phyloP scores from a whole-genome alignment of 768 basidiomycete species.

The Boletus insuetus region DNA sequence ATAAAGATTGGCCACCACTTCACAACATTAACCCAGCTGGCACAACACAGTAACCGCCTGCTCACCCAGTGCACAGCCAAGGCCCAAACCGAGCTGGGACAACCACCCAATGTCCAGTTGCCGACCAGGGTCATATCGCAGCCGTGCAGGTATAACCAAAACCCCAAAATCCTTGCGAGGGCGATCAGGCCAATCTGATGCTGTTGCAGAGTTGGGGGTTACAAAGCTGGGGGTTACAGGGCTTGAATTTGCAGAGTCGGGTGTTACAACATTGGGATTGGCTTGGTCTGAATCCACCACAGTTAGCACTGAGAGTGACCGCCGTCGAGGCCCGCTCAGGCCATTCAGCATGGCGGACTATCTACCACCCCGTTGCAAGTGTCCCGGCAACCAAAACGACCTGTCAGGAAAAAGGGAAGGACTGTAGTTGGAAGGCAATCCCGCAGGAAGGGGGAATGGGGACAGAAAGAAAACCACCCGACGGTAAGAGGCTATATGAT shows the following conservation, averaged over 20 bases:
- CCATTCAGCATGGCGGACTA: constrained; percentile 12
- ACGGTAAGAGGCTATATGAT: constrained; percentile 5
- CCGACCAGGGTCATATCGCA: constrained; percentile 40
- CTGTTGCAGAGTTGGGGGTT: background rate
- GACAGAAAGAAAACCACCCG: constrained; percentile 1
- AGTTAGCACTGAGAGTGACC: constrained; percentile 17
- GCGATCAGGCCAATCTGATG: background rate
- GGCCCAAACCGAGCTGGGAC: constrained; percentile 46
- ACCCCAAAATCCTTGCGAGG: constrained; percentile 39
- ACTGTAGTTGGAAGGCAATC: constrained; percentile 11
- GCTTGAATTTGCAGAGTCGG: background rate
- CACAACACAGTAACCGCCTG: constrained; percentile 3
- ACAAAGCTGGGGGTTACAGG: background rate
- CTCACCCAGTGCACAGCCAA: constrained; percentile 46
- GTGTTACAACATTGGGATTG: background rate
- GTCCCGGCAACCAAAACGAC: background rate
- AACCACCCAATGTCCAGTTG: constrained; percentile 37
- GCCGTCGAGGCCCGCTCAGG: background rate
- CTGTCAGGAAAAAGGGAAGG: constrained; percentile 8
- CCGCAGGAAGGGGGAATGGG: background rate
- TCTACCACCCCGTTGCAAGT: background rate
- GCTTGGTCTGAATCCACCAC: constrained; percentile 10
- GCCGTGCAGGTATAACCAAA: constrained; percentile 42
- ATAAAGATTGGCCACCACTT: constrained; percentile 66
- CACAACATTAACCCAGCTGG: background rate